Percentiles rank a stretch among this genome's conserved stretches.
phyloP scores from a whole-genome alignment of 2,329 filamentous ascomycete genomes.

The Cladosporium cucumerinum region DNA sequence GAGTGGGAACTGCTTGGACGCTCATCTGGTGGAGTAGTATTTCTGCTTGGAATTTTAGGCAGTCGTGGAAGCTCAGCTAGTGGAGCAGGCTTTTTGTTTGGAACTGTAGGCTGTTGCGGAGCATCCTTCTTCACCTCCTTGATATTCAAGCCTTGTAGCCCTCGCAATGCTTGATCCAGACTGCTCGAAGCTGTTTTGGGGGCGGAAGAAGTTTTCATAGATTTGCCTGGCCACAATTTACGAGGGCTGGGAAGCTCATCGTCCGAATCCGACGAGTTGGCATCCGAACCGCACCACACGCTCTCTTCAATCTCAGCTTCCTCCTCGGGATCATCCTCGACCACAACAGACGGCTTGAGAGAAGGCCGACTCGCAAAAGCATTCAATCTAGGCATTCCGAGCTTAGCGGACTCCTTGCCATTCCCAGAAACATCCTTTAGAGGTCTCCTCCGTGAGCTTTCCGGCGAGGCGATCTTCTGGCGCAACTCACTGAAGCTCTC shows the following conservation, averaged over 20 bases:
- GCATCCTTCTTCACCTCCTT: background rate
- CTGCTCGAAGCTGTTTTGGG: background rate
- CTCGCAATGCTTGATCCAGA: conserved; percentile 6
- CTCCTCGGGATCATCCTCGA: conserved; percentile 17
- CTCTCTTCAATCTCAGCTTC: conserved; percentile 34
- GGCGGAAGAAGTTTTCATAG: background rate
- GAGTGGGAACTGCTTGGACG: conserved; percentile 9
- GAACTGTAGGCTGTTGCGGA: background rate
- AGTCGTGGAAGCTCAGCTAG: background rate
- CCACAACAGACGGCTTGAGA: conserved; percentile 12
- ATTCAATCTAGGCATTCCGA: background rate
- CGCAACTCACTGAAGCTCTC: conserved; percentile 12
- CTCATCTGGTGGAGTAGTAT: background rate
- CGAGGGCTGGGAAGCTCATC: conserved; percentile 29
- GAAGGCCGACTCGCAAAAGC: conserved; percentile 1
- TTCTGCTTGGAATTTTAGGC: background rate
- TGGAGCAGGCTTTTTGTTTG: background rate
- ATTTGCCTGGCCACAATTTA: conserved; percentile 20
- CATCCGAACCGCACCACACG: conserved; percentile 33
- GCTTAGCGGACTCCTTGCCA: conserved; percentile 4
- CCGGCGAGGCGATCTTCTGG: conserved; percentile 14
- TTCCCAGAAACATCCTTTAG: conserved; percentile 6
- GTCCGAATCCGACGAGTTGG: conserved; percentile 24
- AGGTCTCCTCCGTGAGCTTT: conserved; percentile 13
- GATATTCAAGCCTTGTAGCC: conserved; percentile 11